phyloP scores from a whole-genome alignment of 768 basidiomycete species.

The Suillus bovinus region DNA sequence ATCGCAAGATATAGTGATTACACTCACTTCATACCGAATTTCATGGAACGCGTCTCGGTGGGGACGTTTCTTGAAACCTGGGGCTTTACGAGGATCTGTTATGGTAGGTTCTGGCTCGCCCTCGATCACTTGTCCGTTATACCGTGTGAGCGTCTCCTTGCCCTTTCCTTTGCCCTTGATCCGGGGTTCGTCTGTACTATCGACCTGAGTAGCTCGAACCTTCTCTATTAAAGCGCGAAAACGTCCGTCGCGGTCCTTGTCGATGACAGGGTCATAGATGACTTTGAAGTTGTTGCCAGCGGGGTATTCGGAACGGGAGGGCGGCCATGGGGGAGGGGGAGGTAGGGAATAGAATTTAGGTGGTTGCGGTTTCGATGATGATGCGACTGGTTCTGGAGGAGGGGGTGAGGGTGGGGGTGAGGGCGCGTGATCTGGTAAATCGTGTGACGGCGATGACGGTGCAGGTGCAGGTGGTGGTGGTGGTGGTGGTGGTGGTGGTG shows the following conservation, averaged over 20 bases:
- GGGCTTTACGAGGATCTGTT: constrained; percentile 56
- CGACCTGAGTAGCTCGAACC: constrained; percentile 36
- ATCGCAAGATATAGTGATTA: constrained; percentile 10
- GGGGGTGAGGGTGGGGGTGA: constrained; percentile 17
- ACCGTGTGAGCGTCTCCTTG: constrained; percentile 54
- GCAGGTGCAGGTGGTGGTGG: constrained; percentile 26
- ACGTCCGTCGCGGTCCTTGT: constrained; percentile 44
- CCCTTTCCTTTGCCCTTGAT: constrained; percentile 67
- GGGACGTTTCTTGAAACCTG: constrained; percentile 35
- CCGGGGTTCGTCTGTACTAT: constrained; percentile 38
- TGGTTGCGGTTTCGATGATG: constrained; percentile 28
- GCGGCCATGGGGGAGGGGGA: constrained; percentile 55
- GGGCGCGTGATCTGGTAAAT: constrained; percentile 23
- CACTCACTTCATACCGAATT: constrained; percentile 57
- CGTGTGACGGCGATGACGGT: constrained; percentile 26
- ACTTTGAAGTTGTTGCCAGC: constrained; percentile 56
- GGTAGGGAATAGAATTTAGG: constrained; percentile 41
- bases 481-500: constrained; percentile 30
- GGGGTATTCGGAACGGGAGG: constrained; percentile 50
- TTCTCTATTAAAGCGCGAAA: constrained; percentile 43
- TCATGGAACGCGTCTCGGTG: constrained; percentile 43
- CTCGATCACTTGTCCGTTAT: constrained; percentile 54
- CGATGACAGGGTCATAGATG: constrained; percentile 59
- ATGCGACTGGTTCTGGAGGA: constrained; percentile 30
- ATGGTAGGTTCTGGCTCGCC: constrained; percentile 42